These are phyloP conservation scores for Arthroderma sp. DNA, from an alignment of 2,329 filamentous ascomycete species.

Conservation along the genomic window DNA sequence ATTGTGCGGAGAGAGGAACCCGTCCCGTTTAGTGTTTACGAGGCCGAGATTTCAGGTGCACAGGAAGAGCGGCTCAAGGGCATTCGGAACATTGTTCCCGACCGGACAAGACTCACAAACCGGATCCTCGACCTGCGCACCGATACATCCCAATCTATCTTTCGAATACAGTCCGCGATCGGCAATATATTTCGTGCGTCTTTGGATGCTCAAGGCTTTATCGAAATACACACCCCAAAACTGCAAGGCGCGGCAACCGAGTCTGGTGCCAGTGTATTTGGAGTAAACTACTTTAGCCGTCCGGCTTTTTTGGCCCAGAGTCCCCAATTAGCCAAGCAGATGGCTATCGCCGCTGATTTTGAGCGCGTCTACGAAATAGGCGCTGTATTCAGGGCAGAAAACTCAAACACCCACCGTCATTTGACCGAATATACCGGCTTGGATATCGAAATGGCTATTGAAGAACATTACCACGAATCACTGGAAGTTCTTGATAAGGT, in stretches of 20 bases:
- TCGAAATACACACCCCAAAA: slow-evolving; percentile 91
- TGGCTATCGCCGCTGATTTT: slow-evolving; percentile 82
- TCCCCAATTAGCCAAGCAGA: slow-evolving; percentile 84
- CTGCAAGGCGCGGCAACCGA: slow-evolving; percentile 82
- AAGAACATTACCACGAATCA: slow-evolving; percentile 80
- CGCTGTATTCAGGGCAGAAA: slow-evolving; percentile 83
- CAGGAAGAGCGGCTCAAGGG: slow-evolving; percentile 45
- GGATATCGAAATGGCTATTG: slow-evolving; percentile 85
- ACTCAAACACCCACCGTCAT: slow-evolving; percentile 89
- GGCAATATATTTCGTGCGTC: slow-evolving; percentile 66
- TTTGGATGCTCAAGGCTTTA: slow-evolving; percentile 63
- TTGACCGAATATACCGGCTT: slow-evolving; percentile 89
- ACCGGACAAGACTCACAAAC: slow-evolving; percentile 62
- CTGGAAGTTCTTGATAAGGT: slow-evolving; percentile 64
- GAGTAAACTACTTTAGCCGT: slow-evolving; percentile 80
- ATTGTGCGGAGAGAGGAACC: slow-evolving; percentile 48
- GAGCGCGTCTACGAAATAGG: slow-evolving; percentile 80
- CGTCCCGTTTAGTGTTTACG: slow-evolving; percentile 56
- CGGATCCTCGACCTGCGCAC: slow-evolving; percentile 75
- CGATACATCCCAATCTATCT: slow-evolving; percentile 74
- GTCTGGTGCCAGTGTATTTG: slow-evolving; percentile 82
- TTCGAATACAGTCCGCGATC: slow-evolving; percentile 71
- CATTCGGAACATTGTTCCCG: slow-evolving; percentile 49
- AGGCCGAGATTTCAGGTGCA: slow-evolving; percentile 49
- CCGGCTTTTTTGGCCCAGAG: slow-evolving; percentile 82